Evolutionary conservation across 345 rosid genomes (phyloP).

Genomic region (Gossypium anomalum): DNA sequence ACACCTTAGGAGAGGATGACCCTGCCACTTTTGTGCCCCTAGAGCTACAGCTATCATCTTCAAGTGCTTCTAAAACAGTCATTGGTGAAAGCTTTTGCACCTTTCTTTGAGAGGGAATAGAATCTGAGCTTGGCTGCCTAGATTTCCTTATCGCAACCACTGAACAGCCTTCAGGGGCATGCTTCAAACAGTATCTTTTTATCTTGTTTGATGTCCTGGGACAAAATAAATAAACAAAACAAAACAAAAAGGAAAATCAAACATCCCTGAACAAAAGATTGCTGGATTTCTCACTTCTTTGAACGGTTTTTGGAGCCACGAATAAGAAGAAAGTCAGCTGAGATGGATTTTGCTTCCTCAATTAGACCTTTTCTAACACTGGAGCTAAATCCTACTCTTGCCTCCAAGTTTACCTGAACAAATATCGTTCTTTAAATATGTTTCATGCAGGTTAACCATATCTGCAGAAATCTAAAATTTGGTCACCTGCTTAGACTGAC

Average conservation of each 20-base stretch:
- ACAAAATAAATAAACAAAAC: not conserved
- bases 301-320: conserved; percentile 44
- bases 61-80: conserved; percentile 46
- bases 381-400: conserved; percentile 65
- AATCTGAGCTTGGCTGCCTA: conserved; percentile 26
- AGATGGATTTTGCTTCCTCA: conserved; percentile 66
- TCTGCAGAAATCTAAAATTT: not conserved
- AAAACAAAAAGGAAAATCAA: not conserved
- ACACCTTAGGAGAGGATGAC: conserved; percentile 30
- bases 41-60: conserved; percentile 49
- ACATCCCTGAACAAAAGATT: not conserved
- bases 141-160: conserved; percentile 53
- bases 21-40: conserved; percentile 41
- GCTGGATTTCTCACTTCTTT: conserved; percentile 27
- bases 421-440: not conserved
- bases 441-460: not conserved
- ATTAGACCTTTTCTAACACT: conserved; percentile 54
- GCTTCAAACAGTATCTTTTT: conserved; percentile 45
- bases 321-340: conserved; percentile 69
- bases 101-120: conserved; percentile 17
- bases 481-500: conserved; percentile 58
- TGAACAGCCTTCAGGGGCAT: conserved; percentile 63
- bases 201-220: conserved; percentile 43
- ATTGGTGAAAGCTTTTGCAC: conserved; percentile 48
- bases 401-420: conserved; percentile 78